Evolutionary conservation across 2,329 filamentous ascomycete species (phyloP).

Genomic region (Ophiosphaerella herpotricha): DNA sequence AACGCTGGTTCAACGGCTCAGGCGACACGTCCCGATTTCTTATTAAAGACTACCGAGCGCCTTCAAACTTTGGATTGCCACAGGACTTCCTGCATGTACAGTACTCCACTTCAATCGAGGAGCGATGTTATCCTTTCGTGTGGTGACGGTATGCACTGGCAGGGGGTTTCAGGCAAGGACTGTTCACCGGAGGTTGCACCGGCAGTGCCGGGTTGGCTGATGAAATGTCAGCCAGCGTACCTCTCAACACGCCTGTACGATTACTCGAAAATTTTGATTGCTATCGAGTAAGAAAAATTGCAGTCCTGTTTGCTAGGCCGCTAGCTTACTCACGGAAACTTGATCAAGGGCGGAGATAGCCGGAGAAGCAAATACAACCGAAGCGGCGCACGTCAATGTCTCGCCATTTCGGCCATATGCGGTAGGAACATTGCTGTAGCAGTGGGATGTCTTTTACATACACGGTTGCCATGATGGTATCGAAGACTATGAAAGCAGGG

Average conservation of each 20-base stretch:
- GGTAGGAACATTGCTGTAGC: not conserved
- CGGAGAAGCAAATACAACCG: constrained; percentile 16
- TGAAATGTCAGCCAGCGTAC: constrained; percentile 30
- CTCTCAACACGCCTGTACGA: constrained; percentile 25
- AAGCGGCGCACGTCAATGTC: constrained; percentile 4
- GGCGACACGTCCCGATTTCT: constrained; percentile 22
- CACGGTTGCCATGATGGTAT: too few species aligned
- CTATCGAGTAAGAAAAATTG: constrained; percentile 41
- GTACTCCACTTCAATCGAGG: too few species aligned
- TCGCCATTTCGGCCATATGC: not conserved
- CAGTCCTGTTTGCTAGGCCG: constrained; percentile 13
- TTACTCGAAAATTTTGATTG: constrained; percentile 41
- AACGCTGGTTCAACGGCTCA: constrained; percentile 33
- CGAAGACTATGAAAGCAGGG: not conserved
- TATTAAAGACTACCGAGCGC: constrained; percentile 7
- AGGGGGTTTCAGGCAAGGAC: constrained; percentile 1
- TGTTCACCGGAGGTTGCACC: constrained; percentile 18
- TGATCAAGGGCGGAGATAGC: constrained; percentile 30
- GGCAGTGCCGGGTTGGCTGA: constrained; percentile 28
- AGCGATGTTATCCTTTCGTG: not conserved
- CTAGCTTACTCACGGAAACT: constrained; percentile 13
- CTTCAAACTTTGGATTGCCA: constrained; percentile 3
- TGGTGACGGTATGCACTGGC: constrained; percentile 2
- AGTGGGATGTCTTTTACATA: too few species aligned
- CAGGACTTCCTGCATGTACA: not conserved